Evolutionary conservation across 1,139 yeast species (phyloP), one percentile per base, ranked within the genome.

Genomic region (Scheffersomyces lignicola): DNA sequence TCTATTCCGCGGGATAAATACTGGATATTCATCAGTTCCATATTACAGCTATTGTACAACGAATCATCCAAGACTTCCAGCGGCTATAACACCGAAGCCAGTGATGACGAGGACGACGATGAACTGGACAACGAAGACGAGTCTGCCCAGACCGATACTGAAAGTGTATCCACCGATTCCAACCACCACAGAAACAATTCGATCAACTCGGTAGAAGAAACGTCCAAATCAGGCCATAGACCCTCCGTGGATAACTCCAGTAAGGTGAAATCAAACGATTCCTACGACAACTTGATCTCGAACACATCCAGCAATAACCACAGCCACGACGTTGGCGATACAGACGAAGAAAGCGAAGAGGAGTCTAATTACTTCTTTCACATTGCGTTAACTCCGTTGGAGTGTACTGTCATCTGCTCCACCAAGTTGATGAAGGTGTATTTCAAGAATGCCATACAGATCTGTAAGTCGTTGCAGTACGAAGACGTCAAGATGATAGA

Each of bases 341-440:
- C 43, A 13, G 43, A 39, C 6, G 49, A 48, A 6, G 51, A 46
- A 7, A 48, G 52, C 24, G 61, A 56, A 21, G 65, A 60, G 18
- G 45, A 33, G 16, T 52, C 49, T 17, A 50, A 54, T 36, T 49
- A 44, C 38, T 76, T 78, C 46, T 69, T 76, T 44, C 81, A 74
- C 46, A 63, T 78, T 31, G 78, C 82, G 1, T 67, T 74, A 41
- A 76, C 82, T 2, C 82, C 83, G 0, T 46, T 57, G 8, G 83
- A 78, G 44, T 73, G 81, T 47, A 76, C 83, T 1, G 60, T 78
- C 7, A 75, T 78, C 6, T 73, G 79, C 37, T 67, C 78, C 2
- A 48, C 64, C 4, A 52, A 48, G 13, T 26, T 68, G 7, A 60
- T 75, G 48, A 47, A 52, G 3, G 41, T 47, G n/a, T 43, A 69